A percentile compares a stretch with the other conserved stretches of the same genome.
These are phyloP conservation scores for Papiliotrema nemorosa DNA, from an alignment of 1,284 basidiomycete genomes.

Conservation along the genomic window DNA sequence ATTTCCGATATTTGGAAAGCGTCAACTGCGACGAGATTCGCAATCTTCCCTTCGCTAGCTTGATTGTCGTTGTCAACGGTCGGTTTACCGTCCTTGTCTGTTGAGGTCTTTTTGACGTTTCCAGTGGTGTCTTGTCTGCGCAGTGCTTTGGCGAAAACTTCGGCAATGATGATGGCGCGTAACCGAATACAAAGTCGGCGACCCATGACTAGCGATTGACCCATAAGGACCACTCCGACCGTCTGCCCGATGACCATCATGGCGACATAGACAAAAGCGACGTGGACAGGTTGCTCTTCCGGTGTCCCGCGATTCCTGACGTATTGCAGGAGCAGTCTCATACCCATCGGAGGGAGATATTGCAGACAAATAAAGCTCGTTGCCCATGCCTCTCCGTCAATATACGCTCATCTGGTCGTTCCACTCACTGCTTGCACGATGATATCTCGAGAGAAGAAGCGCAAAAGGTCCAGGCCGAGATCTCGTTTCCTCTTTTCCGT, in stretches of 20 bases:
- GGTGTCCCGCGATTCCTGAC: slow-evolving; percentile 43
- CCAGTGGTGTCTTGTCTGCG: slow-evolving; percentile 52
- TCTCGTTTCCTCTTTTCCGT: slow-evolving; percentile 29
- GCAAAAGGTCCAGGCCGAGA: slow-evolving; percentile 41
- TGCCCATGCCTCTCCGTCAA: slow-evolving; percentile 44
- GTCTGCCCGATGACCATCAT: slow-evolving; percentile 53
- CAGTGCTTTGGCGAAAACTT: slow-evolving; percentile 57
- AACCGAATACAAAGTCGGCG: slow-evolving; percentile 51
- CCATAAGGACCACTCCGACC: slow-evolving; percentile 45
- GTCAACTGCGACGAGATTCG: slow-evolving; percentile 56
- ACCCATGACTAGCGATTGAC: slow-evolving; percentile 53
- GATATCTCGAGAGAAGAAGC: slow-evolving; percentile 31
- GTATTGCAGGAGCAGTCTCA: slow-evolving; percentile 53
- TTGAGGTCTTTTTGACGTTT: slow-evolving; percentile 26
- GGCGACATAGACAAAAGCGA: slow-evolving; percentile 54
- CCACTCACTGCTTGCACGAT: slow-evolving; percentile 28
- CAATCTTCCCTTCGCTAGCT: slow-evolving; percentile 54
- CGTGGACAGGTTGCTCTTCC: slow-evolving; percentile 48
- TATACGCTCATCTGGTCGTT: too few species aligned
- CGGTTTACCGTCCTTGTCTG: slow-evolving; percentile 23
- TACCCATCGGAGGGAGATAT: slow-evolving; percentile 53
- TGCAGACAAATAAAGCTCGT: slow-evolving; percentile 49
- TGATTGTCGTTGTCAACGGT: slow-evolving; percentile 21
- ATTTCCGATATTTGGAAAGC: slow-evolving; percentile 50
- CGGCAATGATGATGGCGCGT: slow-evolving; percentile 53